Evolutionary conservation across 129 eudicot genomes (phyloP), one percentile per base, ranked within the genome.

Genomic region (Escallonia rubra): DNA sequence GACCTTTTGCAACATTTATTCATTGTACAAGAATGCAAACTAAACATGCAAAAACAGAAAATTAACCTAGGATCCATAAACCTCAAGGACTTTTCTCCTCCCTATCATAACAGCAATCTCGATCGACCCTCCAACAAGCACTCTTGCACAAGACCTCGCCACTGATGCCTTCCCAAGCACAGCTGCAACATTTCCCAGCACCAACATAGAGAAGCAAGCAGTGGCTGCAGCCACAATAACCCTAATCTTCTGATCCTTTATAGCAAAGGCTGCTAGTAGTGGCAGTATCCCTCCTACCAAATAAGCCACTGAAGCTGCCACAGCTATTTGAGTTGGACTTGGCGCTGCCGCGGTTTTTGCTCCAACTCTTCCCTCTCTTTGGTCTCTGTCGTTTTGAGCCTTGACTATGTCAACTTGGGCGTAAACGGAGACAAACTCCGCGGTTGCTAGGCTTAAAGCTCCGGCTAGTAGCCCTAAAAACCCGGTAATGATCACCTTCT

Each of bases 111-210:
- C 10, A 59, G 64, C 42, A 34, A 59, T 59, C 45, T 59, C 47
- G 40, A 43, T 3, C 66, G 51, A 62, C 3, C 66, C 66, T 12
- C 66, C 66, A 14, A 62, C 8, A 3, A 62, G 23, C 38, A 62
- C 66, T n/a, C 66, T 62, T 42, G 38, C 39, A 4, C 51, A 62
- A 62, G 66, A 43, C 39, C 52, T 62, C 2, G 34, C 66, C 66
- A 42, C 51, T 51, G 66, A 40, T 4, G 51, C 52, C 66, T 62
- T 62, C 38, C 66, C 66, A 12, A 62, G 66, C 8, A 13, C 43
- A 4, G 63, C 63, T n/a, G 41, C 63, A 39, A 59, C 10, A n/a
- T 38, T 59, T 34, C 63, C 63, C 43, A 59, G 12, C 45, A 40
- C 63, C 3, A 59, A 39, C 63, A 59, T 12, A 2, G 50, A n/a